These are phyloP conservation scores for Aspergillus nomiae DNA, from an alignment of 2,329 filamentous ascomycete genomes.

Conservation along the genomic window DNA sequence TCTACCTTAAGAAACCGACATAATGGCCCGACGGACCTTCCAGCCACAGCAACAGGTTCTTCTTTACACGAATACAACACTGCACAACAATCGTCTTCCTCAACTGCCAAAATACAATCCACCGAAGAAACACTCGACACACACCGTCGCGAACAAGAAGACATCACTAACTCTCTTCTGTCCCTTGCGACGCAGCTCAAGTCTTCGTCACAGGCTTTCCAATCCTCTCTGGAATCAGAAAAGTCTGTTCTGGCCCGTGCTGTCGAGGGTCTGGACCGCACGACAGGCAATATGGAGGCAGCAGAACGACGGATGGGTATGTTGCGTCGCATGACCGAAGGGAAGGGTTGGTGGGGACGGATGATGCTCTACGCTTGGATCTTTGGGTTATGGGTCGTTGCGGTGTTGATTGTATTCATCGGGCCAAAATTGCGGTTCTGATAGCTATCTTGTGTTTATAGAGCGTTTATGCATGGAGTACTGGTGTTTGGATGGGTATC, in stretches of 20 bases:
- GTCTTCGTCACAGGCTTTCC: slow-evolving; percentile 71
- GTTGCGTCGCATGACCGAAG: slow-evolving; percentile 79
- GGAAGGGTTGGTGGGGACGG: slow-evolving; percentile 81
- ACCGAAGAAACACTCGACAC: slow-evolving; percentile 74
- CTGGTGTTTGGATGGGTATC: not conserved
- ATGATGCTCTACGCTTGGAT: slow-evolving; percentile 85
- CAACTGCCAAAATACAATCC: slow-evolving; percentile 36
- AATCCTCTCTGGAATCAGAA: slow-evolving; percentile 70
- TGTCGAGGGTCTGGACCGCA: slow-evolving; percentile 74
- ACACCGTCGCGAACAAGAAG: slow-evolving; percentile 80
- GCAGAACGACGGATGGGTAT: slow-evolving; percentile 77
- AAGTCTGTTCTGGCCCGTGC: slow-evolving; percentile 73
- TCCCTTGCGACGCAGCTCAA: slow-evolving; percentile 78
- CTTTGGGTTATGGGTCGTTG: slow-evolving; percentile 74
- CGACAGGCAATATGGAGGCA: slow-evolving; percentile 72
- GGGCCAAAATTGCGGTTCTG: slow-evolving; percentile 86
- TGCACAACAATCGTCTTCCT: slow-evolving; percentile 9
- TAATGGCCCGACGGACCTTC: slow-evolving; percentile 12
- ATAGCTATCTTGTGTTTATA: slow-evolving; percentile 3
- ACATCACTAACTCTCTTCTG: slow-evolving; percentile 78
- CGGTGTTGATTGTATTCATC: slow-evolving; percentile 79
- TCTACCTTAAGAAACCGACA: slow-evolving; percentile 32
- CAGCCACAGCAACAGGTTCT: slow-evolving; percentile 20
- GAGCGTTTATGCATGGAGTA: not conserved
- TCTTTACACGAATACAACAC: slow-evolving; percentile 8